These are phyloP conservation scores for Dendrobium huoshanense DNA, from an alignment of 106 monocot genomes.

Conservation along the genomic window DNA sequence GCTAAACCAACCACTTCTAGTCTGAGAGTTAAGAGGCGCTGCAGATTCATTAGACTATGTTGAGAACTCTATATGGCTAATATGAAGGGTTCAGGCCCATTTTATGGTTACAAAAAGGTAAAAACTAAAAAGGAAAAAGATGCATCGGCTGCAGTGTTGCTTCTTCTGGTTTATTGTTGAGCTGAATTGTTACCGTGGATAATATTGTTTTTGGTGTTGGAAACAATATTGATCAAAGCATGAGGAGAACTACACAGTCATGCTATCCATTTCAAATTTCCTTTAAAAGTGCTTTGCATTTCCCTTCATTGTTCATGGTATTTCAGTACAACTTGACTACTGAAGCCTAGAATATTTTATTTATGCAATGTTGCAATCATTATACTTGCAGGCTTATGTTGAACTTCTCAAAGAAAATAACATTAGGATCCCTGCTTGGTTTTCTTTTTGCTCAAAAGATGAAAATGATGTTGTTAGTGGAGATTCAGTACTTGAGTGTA, in stretches of 20 bases:
- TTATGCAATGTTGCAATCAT: constrained; percentile 6
- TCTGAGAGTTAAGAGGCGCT: not conserved
- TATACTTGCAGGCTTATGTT: constrained; percentile 62
- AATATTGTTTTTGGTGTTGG: not conserved
- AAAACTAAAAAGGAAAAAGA: not conserved
- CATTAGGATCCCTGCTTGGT: constrained; percentile 84
- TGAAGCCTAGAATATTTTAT: not conserved
- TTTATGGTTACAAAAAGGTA: not conserved
- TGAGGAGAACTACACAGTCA: not conserved
- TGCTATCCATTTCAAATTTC: not conserved
- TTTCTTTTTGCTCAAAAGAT: constrained; percentile 91
- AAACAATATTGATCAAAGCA: not conserved
- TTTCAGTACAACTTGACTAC: not conserved
- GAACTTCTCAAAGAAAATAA: constrained; percentile 79
- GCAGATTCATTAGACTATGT: not conserved
- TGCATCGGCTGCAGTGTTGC: not conserved
- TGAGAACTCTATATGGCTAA: not conserved
- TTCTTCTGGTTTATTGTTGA: not conserved
- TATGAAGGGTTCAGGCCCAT: not conserved
- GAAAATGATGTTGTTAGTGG: constrained; percentile 85
- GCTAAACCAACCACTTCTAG: not conserved
- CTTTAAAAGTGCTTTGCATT: not conserved
- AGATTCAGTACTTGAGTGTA: constrained; percentile 72
- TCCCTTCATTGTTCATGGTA: not conserved
- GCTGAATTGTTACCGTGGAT: not conserved